Evolutionary conservation across 2,329 filamentous ascomycete genomes (phyloP).

Genomic region (Akanthomyces dipterigenus): DNA sequence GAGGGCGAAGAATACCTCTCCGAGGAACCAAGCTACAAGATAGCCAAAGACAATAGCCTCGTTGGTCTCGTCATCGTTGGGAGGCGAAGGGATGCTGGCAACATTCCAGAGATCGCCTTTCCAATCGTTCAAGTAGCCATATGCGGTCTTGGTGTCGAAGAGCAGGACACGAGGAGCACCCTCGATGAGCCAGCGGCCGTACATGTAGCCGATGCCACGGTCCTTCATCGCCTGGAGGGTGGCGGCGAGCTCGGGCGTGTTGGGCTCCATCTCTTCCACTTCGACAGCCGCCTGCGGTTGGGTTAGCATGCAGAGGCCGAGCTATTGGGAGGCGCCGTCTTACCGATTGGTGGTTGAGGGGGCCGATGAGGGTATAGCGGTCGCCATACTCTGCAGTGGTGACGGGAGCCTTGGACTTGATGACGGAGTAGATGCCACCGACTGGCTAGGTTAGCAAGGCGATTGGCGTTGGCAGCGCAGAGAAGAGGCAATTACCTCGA

Average conservation of each 20-base stretch:
- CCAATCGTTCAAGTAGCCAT: slow-evolving; percentile 90
- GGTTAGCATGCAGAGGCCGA: neutral
- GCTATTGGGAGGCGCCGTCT: slow-evolving; percentile 24
- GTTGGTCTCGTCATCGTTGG: slow-evolving; percentile 89
- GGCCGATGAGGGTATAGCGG: slow-evolving; percentile 89
- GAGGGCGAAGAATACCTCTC: slow-evolving; percentile 60
- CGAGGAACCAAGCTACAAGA: slow-evolving; percentile 93
- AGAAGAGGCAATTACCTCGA: slow-evolving; percentile 53
- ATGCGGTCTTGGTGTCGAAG: slow-evolving; percentile 91
- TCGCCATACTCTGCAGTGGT: slow-evolving; percentile 98
- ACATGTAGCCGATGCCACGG: slow-evolving; percentile 81
- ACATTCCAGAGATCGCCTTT: slow-evolving; percentile 92
- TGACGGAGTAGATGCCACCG: slow-evolving; percentile 96
- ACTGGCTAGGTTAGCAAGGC: slow-evolving; percentile 45
- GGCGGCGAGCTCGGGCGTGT: slow-evolving; percentile 67
- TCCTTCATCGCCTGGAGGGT: slow-evolving; percentile 93
- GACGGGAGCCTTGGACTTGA: slow-evolving; percentile 97
- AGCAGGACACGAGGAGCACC: slow-evolving; percentile 89
- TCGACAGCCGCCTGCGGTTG: slow-evolving; percentile 83
- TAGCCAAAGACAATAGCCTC: slow-evolving; percentile 98
- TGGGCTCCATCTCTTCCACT: slow-evolving; percentile 86
- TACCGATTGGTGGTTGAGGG: slow-evolving; percentile 85
- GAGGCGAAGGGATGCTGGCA: slow-evolving; percentile 88
- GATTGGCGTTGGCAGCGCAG: neutral
- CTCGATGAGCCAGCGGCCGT: slow-evolving; percentile 96